Percentiles rank a stretch among this genome's conserved stretches.
Conservation (phyloP, 2,329 filamentous ascomycete genomes). For the Neonectria magnoliae region DNA sequence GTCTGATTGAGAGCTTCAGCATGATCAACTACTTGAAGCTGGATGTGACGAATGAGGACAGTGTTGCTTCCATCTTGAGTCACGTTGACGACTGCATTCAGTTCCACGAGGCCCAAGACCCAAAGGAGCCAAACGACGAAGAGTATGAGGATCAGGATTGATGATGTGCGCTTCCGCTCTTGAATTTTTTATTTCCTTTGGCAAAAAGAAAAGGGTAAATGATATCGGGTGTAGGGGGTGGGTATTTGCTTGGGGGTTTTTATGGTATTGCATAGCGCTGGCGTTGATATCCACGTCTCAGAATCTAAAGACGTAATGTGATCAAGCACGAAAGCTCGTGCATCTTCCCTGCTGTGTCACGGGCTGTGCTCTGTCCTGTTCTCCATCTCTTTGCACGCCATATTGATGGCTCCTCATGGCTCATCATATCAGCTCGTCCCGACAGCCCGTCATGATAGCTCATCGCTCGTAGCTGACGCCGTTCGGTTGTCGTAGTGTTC, state of each 20-base stretch:
- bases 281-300: constrained; percentile 39
- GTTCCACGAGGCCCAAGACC: constrained; percentile 92
- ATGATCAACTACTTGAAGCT: constrained; percentile 96
- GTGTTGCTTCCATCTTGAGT: constrained; percentile 83
- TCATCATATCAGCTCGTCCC: not conserved
- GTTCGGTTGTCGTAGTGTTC: not conserved
- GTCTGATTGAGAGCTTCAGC: constrained; percentile 95
- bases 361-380: constrained; percentile 14
- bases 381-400: constrained; percentile 32
- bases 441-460: not conserved
- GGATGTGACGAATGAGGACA: constrained; percentile 91
- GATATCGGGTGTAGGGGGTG: constrained; percentile 21
- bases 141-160: constrained; percentile 53
- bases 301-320: constrained; percentile 33
- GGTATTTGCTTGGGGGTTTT: constrained; percentile 32
- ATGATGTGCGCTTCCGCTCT: constrained; percentile 1
- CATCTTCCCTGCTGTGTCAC: constrained; percentile 8
- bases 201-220: constrained; percentile 7
- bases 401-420: not conserved
- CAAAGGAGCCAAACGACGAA: constrained; percentile 78
- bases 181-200: not conserved
- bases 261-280: constrained; percentile 44
- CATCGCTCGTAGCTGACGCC: not conserved
- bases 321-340: constrained; percentile 25
- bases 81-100: constrained; percentile 96